These are phyloP conservation scores for Solanum lycopersicoides DNA, from an alignment of 257 asterid species.

Conservation along the genomic window DNA sequence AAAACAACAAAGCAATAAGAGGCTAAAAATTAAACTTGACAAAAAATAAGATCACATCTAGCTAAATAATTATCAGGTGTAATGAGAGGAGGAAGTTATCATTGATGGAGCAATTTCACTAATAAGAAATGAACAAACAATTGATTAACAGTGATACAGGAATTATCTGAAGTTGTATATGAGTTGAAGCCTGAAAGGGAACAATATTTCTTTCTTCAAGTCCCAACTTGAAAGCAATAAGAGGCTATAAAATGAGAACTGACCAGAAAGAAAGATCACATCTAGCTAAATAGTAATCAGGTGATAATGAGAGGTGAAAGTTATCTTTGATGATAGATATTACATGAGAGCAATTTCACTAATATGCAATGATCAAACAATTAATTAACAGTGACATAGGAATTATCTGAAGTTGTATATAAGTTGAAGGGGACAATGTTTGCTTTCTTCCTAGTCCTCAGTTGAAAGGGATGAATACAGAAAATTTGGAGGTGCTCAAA, in stretches of 20 bases:
- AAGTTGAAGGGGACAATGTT: background rate
- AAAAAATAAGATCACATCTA: background rate
- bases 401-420: background rate
- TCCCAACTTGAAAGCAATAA: background rate
- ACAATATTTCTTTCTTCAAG: background rate
- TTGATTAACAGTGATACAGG: background rate
- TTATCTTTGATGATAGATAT: background rate
- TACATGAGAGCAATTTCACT: background rate
- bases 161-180: background rate
- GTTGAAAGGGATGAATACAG: background rate
- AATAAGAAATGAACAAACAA: background rate
- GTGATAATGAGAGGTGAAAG: background rate
- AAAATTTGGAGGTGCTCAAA: background rate
- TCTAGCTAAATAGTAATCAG: background rate
- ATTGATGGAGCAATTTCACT: background rate
- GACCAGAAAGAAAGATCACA: background rate
- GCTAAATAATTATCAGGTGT: background rate
- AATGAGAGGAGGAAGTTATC: background rate
- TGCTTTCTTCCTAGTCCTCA: background rate
- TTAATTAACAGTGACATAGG: background rate
- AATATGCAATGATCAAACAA: background rate
- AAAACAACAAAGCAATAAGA: conserved; percentile 1
- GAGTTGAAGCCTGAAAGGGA: background rate
- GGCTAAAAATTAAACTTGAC: background rate
- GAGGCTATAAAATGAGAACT: background rate